Conservation (phyloP, 768 basidiomycete species). For the Suillus tomentosus region DNA sequence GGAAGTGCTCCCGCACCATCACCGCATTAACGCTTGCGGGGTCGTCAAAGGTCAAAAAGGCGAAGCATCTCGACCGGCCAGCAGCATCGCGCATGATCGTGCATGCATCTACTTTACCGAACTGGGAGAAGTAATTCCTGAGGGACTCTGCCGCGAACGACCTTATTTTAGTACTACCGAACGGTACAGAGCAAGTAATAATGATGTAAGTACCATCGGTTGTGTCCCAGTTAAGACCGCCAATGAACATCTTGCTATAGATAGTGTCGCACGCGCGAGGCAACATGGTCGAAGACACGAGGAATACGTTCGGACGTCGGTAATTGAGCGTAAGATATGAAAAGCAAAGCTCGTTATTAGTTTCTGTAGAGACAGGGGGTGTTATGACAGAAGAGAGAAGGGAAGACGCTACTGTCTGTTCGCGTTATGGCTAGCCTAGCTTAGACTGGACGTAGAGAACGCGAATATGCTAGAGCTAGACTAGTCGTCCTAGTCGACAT, state of each 20-base stretch:
- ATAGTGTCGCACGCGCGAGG: slow-evolving; percentile 31
- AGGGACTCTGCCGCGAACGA: slow-evolving; percentile 58
- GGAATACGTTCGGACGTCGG: slow-evolving; percentile 27
- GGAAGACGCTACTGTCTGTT: slow-evolving; percentile 75
- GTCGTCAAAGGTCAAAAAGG: slow-evolving; percentile 95
- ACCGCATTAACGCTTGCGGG: slow-evolving; percentile 93
- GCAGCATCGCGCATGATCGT: slow-evolving; percentile 98
- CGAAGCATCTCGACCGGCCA: slow-evolving; percentile 95
- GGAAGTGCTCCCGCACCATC: slow-evolving; percentile 91
- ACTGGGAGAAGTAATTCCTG: slow-evolving; percentile 90
- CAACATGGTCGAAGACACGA: slow-evolving; percentile 23
- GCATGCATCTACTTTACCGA: slow-evolving; percentile 95
- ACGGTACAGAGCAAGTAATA: slow-evolving; percentile 38
- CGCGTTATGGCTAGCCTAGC: slow-evolving; percentile 64
- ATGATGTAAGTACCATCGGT: slow-evolving; percentile 82
- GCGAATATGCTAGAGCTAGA: slow-evolving; percentile 75
- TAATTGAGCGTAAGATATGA: slow-evolving; percentile 28
- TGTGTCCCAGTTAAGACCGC: slow-evolving; percentile 99
- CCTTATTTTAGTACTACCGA: slow-evolving; percentile 47
- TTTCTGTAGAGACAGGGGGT: slow-evolving; percentile 69
- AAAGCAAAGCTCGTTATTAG: slow-evolving; percentile 75
- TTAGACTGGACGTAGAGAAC: slow-evolving; percentile 75
- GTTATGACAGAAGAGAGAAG: slow-evolving; percentile 60
- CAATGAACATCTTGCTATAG: slow-evolving; percentile 99
- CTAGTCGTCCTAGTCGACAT: slow-evolving; percentile 62